Base-by-base conservation (phyloP, 1,284 basidiomycete species). In the Hypsizygus ulmarius region DNA sequence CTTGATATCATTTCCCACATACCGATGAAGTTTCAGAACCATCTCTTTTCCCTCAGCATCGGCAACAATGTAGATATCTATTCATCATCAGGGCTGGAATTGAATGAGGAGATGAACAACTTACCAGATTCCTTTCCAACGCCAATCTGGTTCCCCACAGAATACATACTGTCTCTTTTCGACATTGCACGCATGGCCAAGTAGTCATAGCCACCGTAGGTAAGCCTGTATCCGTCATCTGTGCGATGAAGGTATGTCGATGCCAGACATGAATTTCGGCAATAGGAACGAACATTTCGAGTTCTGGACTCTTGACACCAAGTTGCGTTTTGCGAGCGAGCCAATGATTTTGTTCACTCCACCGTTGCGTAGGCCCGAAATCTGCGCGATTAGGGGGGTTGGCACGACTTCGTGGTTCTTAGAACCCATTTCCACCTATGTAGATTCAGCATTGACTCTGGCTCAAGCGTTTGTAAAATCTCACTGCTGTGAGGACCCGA, bases 401-500 rank as follows among this genome's bases (percentile, higher is more conserved):
- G 96, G 96, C 2, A 99, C 95, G 36, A 97, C 81, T 68, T 98
- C 90, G 64, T 99, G 96, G 63, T 98, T 98, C 72, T 97, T 97
- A 3, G 93, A 97, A 29, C 96, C 97, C 79, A 97, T 94, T 72
- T 99, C 96, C 34, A 90, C 88, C 92, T 96, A 64, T 30, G 39
- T 39, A 30, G 35, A 18, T 25, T 34, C 8, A 49, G 27, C 38
- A 27, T 33, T 37, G 51, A 39, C 47, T 46, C 33, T n/a, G 50
- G 19, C 34, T 37, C 32, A 34, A 28, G 33, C 10, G 45, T 18
- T 40, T 27, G 6, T 12, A 38, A 39, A 47, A 33, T 32, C 28
- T 21, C 63, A 97, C 93, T 40, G 96, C 93, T 18, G 92, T 93
- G 29, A 99, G 76, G 10, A 98, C 93, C 43, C 95, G 77, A 68